phyloP scores from a whole-genome alignment of 305 asterid genomes.

The Rubia tinctorum region DNA sequence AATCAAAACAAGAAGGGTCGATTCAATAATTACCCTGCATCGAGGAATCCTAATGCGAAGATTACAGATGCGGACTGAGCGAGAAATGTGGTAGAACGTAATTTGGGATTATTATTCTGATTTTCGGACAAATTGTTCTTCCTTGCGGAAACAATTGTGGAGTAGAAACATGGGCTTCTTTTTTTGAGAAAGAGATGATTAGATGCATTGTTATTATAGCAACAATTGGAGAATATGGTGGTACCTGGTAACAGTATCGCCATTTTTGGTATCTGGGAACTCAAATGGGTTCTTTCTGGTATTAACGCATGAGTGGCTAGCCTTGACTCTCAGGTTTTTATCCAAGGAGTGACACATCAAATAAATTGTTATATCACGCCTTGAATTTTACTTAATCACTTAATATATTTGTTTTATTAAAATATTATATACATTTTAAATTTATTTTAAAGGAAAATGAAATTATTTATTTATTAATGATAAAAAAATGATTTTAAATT shows the following conservation, averaged over 20 bases:
- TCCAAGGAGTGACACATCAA: no score
- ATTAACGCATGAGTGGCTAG: not conserved
- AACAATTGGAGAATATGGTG: not conserved
- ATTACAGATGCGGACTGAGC: slow-evolving; percentile 52
- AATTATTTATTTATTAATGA: no score
- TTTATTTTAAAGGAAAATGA: no score
- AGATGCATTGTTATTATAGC: slow-evolving; percentile 17
- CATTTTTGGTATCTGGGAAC: slow-evolving; percentile 20
- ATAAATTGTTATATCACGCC: no score
- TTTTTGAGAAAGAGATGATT: slow-evolving; percentile 18
- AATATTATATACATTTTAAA: no score
- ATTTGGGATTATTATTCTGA: slow-evolving; percentile 23
- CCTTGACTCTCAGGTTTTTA: not conserved
- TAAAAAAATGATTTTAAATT: no score
- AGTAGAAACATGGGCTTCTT: slow-evolving; percentile 17
- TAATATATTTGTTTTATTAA: no score
- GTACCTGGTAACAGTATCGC: slow-evolving; percentile 21
- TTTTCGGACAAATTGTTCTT: slow-evolving; percentile 34
- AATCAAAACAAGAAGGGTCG: not conserved
- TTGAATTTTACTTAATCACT: no score
- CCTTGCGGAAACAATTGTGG: slow-evolving; percentile 24
- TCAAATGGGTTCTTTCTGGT: no score
- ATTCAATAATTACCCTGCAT: slow-evolving; percentile 60
- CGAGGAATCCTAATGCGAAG: slow-evolving; percentile 71
- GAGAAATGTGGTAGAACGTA: slow-evolving; percentile 30